Evolutionary conservation across 2,329 filamentous ascomycete genomes (phyloP), one percentile per base, ranked within the genome.

Genomic region (Nemania sp.): DNA sequence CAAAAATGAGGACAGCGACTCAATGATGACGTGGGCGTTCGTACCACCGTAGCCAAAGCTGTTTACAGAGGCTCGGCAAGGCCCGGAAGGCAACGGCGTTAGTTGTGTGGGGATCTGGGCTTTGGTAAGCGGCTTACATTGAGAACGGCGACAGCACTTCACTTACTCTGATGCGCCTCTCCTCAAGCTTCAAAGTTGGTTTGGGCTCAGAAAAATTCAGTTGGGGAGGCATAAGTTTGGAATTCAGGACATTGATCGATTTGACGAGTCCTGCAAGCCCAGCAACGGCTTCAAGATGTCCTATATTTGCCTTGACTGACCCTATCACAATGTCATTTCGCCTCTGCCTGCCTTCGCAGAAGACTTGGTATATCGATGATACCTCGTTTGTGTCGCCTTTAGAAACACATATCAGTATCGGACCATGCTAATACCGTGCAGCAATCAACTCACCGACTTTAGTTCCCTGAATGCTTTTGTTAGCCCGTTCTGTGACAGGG

Each of bases 261-360:
- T 52, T 52, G 6, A 46, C n/a, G n/a, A 52, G 30, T 19, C 41
- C 49, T 15, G 49, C 43, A 37, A 53, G 36, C n/a, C 50, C 50
- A 2, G 33, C 42, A 2, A 42, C 50, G 11, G 34, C 42, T 17
- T 52, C 42, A 40, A 45, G 36, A 52, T 53, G 50, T 28, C 50
- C 50, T 34, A 53, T 53, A 24, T 53, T 53, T 2, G 50, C 28
- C 28, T 53, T 53, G 44, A 54, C 24, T 14, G 51, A 49, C 14
- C 51, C 51, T n/a, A 54, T 39, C 14, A 54, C 19, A 8, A 54
- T 19, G 12, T 43, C 23, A 14, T 6, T 37, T 24, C 31, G 22
- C 15, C 37, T 19, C 3, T 43, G n/a, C 11, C 39, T 14, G 5
- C 20, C 37, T 41, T 47, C 43, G 19, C 43, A 47, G 24, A 53